phyloP scores from a whole-genome alignment of 305 asterid species.

The Nicotiana rustica region DNA sequence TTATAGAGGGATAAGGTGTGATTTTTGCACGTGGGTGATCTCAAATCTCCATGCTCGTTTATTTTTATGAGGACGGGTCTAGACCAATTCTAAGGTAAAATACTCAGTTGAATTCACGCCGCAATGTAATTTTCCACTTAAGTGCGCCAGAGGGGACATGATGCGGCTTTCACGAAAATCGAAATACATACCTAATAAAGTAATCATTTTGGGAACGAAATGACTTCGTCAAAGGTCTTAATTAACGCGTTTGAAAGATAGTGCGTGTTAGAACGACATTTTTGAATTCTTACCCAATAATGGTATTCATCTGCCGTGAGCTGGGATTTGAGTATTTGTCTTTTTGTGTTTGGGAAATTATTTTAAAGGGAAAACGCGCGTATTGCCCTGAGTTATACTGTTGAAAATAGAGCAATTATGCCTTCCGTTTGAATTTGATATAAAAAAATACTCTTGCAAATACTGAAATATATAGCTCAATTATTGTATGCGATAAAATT shows the following conservation, averaged over 20 bases:
- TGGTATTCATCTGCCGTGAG: background rate
- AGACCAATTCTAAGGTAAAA: background rate
- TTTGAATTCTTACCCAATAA: background rate
- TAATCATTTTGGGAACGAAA: background rate
- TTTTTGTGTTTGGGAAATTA: background rate
- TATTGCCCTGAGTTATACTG: no score
- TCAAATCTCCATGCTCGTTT: no score
- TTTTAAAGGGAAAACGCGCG: background rate
- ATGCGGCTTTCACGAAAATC: background rate
- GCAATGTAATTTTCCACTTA: background rate
- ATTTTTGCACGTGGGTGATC: no score
- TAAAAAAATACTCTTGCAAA: no score
- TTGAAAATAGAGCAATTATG: no score
- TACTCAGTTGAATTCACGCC: background rate
- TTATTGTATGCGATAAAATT: no score
- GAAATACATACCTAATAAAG: background rate
- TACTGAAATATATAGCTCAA: no score
- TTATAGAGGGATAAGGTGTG: conserved; percentile 7
- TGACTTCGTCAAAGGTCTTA: background rate
- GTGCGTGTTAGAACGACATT: background rate
- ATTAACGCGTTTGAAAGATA: background rate
- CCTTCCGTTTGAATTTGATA: no score
- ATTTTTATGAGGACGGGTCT: no score
- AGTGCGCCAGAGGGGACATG: background rate
- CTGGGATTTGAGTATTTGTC: background rate